Evolutionary conservation across 352 stramenopile genomes (phyloP).

Genomic region (Globisporangium nagaii): DNA sequence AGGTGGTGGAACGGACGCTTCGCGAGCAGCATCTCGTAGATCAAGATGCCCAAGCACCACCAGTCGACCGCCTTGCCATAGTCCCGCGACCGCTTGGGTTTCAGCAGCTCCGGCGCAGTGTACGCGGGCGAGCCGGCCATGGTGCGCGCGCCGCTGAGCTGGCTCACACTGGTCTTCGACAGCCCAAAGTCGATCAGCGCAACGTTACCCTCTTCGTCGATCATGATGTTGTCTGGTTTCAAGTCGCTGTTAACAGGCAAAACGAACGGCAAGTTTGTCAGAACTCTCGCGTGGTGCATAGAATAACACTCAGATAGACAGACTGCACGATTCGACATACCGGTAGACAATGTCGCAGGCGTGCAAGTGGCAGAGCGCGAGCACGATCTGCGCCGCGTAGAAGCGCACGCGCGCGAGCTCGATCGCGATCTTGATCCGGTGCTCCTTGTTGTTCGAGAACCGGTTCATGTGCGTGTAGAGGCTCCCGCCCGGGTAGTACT

Average conservation of each 20-base stretch:
- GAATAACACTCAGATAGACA: neutral
- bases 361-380: conserved; percentile 89
- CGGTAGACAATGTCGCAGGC: conserved; percentile 93
- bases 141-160: conserved; percentile 75
- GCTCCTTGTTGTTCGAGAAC: conserved; percentile 88
- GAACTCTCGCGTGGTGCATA: neutral
- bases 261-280: neutral
- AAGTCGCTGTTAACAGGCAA: conserved; percentile 55
- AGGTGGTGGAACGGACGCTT: conserved; percentile 89
- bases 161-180: conserved; percentile 89
- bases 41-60: conserved; percentile 86
- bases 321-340: conserved; percentile 3
- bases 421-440: conserved; percentile 82
- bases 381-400: conserved; percentile 90
- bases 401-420: conserved; percentile 80
- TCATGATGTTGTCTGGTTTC: conserved; percentile 95
- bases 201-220: conserved; percentile 92
- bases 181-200: conserved; percentile 94
- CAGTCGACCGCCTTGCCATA: conserved; percentile 86
- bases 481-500: conserved; percentile 80
- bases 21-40: conserved; percentile 91
- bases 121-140: conserved; percentile 84
- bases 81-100: conserved; percentile 78
- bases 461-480: conserved; percentile 91
- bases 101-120: conserved; percentile 75